Evolutionary conservation across 2,329 filamentous ascomycete genomes (phyloP).

Genomic region (Teratosphaeria pseudoeucalypti): DNA sequence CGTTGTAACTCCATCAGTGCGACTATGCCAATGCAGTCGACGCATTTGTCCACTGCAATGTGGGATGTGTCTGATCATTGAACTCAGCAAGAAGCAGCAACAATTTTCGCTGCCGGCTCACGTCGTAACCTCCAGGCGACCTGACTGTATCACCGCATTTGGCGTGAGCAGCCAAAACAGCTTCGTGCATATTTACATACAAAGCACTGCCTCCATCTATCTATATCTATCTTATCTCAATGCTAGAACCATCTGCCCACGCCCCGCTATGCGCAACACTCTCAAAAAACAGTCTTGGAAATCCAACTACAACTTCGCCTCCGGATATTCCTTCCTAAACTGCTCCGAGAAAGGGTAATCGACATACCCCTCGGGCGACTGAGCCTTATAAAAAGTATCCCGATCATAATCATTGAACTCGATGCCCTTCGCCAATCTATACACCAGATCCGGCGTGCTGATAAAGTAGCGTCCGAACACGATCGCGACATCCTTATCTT

Average conservation of each 20-base stretch:
- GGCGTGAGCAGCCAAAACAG: not conserved
- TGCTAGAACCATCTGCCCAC: not conserved
- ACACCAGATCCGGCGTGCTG: slow-evolving; percentile 39
- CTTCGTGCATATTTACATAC: too few relatives aligned
- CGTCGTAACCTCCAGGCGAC: not conserved
- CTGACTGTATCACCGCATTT: not conserved
- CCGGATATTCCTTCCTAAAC: slow-evolving; percentile 5
- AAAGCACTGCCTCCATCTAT: too few relatives aligned
- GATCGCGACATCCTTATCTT: slow-evolving; percentile 32
- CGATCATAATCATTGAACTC: slow-evolving; percentile 35
- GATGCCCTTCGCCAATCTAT: slow-evolving; percentile 32
- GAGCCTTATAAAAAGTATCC: slow-evolving; percentile 32
- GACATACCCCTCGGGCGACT: slow-evolving; percentile 28
- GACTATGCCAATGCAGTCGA: not conserved
- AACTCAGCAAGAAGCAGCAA: not conserved
- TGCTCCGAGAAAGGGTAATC: slow-evolving; percentile 29
- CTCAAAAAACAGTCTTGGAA: not conserved
- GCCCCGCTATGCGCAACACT: not conserved
- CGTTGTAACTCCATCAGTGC: not conserved
- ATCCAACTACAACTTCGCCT: slow-evolving; percentile 1
- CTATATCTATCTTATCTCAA: too few relatives aligned
- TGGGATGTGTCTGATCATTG: not conserved
- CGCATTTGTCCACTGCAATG: not conserved
- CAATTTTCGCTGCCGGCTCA: not conserved
- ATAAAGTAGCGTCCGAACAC: slow-evolving; percentile 42